Evolutionary conservation across 2,329 filamentous ascomycete species (phyloP).

Genomic region (Penicillium decumbens): DNA sequence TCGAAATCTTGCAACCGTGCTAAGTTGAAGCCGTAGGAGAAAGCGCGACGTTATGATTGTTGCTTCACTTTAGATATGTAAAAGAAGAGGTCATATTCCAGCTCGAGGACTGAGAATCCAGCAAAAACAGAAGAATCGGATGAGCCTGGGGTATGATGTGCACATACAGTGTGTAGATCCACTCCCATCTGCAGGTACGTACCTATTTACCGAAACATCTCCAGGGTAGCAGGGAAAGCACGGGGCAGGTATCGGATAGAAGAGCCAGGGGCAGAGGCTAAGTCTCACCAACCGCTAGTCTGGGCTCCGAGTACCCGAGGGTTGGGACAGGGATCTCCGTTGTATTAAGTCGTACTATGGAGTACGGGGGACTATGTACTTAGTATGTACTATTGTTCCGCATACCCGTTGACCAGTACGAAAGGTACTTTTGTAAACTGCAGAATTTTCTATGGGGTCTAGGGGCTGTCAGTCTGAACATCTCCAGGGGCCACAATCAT

Average conservation of each 20-base stretch:
- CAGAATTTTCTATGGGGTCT: background rate
- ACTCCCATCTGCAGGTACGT: conserved; percentile 12
- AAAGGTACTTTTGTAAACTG: background rate
- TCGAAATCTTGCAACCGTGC: background rate
- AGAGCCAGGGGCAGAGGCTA: conserved; percentile 7
- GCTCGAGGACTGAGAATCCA: background rate
- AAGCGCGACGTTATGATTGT: background rate
- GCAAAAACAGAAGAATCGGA: conserved; percentile 1
- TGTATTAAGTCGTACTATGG: conserved; percentile 12
- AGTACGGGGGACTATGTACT: background rate
- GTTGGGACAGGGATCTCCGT: conserved; percentile 18
- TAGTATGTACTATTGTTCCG: too few species aligned
- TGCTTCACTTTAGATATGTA: background rate
- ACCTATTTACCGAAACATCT: background rate
- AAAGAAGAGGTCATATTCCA: background rate
- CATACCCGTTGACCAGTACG: too few species aligned
- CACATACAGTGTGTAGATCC: conserved; percentile 5
- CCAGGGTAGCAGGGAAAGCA: background rate
- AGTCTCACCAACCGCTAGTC: conserved; percentile 9
- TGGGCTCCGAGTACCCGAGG: conserved; percentile 13
- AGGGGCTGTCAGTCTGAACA: background rate
- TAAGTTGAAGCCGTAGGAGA: background rate
- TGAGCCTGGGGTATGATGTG: conserved; percentile 4
- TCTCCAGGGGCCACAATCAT: background rate
- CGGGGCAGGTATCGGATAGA: conserved; percentile 20